Evolutionary conservation across 306 rosid genomes (phyloP).

Genomic region (Medicago lupulina): DNA sequence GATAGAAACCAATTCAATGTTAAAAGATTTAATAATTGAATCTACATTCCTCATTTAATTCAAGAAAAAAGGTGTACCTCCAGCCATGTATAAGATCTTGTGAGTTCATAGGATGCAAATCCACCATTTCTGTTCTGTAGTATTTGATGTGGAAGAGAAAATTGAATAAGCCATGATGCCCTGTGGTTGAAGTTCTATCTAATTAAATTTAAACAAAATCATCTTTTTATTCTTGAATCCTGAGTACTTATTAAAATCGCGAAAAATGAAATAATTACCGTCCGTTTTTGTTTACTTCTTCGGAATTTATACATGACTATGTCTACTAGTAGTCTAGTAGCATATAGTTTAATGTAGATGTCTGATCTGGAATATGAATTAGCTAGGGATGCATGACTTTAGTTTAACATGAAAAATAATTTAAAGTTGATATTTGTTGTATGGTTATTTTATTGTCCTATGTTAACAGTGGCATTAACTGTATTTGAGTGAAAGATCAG

Average conservation of each 20-base stretch:
- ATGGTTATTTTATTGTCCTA: too few relatives aligned
- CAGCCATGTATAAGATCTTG: constrained; percentile 76
- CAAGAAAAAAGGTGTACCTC: constrained; percentile 53
- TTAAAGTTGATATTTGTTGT: too few relatives aligned
- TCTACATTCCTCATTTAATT: neutral
- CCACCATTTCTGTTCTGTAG: constrained; percentile 75
- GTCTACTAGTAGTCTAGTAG: too few relatives aligned
- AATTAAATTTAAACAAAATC: constrained; percentile 14
- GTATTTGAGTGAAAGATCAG: too few relatives aligned
- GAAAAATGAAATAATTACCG: too few relatives aligned
- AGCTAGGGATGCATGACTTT: too few relatives aligned
- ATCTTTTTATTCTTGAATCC: neutral
- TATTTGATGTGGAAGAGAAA: neutral
- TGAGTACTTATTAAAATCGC: neutral
- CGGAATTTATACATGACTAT: too few relatives aligned
- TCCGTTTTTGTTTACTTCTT: too few relatives aligned
- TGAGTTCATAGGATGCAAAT: constrained; percentile 83
- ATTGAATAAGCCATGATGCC: constrained; percentile 10
- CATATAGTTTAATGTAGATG: too few relatives aligned
- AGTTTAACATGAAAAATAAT: too few relatives aligned
- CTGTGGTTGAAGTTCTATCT: neutral
- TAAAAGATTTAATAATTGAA: neutral
- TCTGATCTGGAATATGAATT: too few relatives aligned
- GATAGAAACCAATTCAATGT: constrained; percentile 32
- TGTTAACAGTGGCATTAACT: too few relatives aligned